phyloP scores from a whole-genome alignment of 495 filamentous ascomycete species.

The Tuber melanosporum region DNA sequence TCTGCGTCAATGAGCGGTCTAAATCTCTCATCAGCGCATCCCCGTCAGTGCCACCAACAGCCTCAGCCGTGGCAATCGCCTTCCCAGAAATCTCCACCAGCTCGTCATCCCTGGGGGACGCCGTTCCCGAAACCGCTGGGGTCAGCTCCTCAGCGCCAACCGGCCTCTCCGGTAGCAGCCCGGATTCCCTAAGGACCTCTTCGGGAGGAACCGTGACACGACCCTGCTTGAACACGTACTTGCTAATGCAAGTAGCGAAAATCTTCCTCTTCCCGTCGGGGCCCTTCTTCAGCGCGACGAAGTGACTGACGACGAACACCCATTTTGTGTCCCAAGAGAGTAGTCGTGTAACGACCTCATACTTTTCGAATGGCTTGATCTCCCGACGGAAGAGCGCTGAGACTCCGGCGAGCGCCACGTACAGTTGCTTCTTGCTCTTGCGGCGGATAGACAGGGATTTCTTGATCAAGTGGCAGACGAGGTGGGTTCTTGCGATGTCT shows the following conservation, averaged over 20 bases:
- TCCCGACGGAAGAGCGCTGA: slow-evolving; percentile 62
- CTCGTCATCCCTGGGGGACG: slow-evolving; percentile 41
- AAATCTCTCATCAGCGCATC: slow-evolving; percentile 56
- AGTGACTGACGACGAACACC: slow-evolving; percentile 68
- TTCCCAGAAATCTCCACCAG: slow-evolving; percentile 75
- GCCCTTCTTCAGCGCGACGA: slow-evolving; percentile 47
- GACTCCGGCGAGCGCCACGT: slow-evolving; percentile 64
- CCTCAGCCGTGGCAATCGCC: slow-evolving; percentile 70
- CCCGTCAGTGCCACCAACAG: slow-evolving; percentile 55
- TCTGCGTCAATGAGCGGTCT: slow-evolving; percentile 21
- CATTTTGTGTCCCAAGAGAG: slow-evolving; percentile 77
- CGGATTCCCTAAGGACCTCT: slow-evolving; percentile 60
- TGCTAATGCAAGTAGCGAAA: slow-evolving; percentile 68
- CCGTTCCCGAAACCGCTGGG: slow-evolving; percentile 30
- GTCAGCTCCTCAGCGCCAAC: slow-evolving; percentile 34
- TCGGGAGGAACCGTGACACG: slow-evolving; percentile 79
- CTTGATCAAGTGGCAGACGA: slow-evolving; percentile 52
- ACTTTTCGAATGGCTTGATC: slow-evolving; percentile 60
- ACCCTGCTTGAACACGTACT: slow-evolving; percentile 88
- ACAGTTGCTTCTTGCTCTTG: slow-evolving; percentile 43
- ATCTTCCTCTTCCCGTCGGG: slow-evolving; percentile 50
- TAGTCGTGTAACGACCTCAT: slow-evolving; percentile 67
- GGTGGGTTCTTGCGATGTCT: slow-evolving; percentile 62
- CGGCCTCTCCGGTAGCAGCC: slow-evolving; percentile 57
- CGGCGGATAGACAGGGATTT: slow-evolving; percentile 25